Percentiles rank a stretch among this genome's conserved stretches.
Conservation (phyloP, 164 flowering plant genomes). For the Cinnamomum chago region DNA sequence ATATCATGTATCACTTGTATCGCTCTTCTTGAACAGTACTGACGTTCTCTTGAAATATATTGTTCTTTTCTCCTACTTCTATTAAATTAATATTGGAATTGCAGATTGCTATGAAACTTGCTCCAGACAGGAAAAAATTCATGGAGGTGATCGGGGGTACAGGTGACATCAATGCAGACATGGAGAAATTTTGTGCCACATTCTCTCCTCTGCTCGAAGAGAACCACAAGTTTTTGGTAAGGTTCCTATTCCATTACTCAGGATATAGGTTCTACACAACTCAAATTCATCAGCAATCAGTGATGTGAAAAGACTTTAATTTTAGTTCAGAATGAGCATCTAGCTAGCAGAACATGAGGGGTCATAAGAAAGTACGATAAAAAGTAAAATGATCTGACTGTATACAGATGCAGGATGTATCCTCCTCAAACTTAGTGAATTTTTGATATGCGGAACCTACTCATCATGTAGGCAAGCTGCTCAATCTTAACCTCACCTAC, state of each 20-base stretch:
- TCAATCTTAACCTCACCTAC: too few relatives aligned
- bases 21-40: not conserved
- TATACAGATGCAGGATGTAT: too few relatives aligned
- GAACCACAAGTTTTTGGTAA: slow-evolving; percentile 89
- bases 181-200: slow-evolving; percentile 56
- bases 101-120: slow-evolving; percentile 89
- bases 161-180: slow-evolving; percentile 62
- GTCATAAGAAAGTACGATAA: too few relatives aligned
- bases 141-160: slow-evolving; percentile 69
- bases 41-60: not conserved
- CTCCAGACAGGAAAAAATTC: slow-evolving; percentile 94
- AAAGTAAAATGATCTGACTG: not conserved
- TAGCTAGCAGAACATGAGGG: not conserved
- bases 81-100: slow-evolving; percentile 9
- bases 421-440: too few relatives aligned
- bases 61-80: not conserved
- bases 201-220: slow-evolving; percentile 71
- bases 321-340: not conserved
- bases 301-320: not conserved
- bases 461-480: too few relatives aligned
- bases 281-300: too few relatives aligned
- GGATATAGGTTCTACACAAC: not conserved
- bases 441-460: too few relatives aligned
- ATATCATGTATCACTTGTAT: not conserved
- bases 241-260: slow-evolving; percentile 14